Evolutionary conservation across 371 early-diverging fungal genomes (phyloP).

Genomic region (Gilbertella persicaria): DNA sequence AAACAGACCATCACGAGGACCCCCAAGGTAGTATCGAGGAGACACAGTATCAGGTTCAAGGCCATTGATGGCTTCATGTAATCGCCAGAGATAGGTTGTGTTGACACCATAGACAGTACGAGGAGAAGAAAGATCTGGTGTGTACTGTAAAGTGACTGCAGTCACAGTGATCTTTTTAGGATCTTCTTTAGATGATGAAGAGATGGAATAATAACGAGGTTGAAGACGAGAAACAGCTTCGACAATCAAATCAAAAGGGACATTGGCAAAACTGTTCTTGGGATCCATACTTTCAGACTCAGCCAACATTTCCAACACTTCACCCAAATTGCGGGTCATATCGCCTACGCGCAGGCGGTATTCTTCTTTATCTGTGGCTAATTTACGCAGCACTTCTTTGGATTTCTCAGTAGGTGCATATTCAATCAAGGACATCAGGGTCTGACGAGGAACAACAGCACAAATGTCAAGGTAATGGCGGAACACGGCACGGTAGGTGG

Average conservation of each 20-base stretch:
- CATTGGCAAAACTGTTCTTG: conserved; percentile 27
- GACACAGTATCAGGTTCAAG: conserved; percentile 27
- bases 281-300: conserved; percentile 24
- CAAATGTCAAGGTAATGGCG: conserved; percentile 91
- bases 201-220: conserved; percentile 95
- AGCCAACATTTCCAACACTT: conserved; percentile 52
- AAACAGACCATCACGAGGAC: conserved; percentile 39
- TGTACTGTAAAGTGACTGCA: conserved; percentile 85
- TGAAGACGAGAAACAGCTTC: conserved; percentile 83
- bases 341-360: conserved; percentile 64
- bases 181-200: conserved; percentile 73
- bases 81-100: conserved; percentile 67
- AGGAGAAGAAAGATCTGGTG: conserved; percentile 47
- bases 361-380: conserved; percentile 76
- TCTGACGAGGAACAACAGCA: conserved; percentile 67
- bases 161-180: conserved; percentile 82
- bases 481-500: conserved; percentile 84
- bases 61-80: conserved; percentile 25
- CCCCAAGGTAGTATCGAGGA: conserved; percentile 38
- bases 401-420: conserved; percentile 61
- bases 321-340: conserved; percentile 67
- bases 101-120: conserved; percentile 73
- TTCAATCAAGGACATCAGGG: conserved; percentile 57
- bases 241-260: conserved; percentile 75
- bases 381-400: conserved; percentile 46